Evolutionary conservation across 352 stramenopile genomes (phyloP).

Genomic region (Pythium brachiatum): DNA sequence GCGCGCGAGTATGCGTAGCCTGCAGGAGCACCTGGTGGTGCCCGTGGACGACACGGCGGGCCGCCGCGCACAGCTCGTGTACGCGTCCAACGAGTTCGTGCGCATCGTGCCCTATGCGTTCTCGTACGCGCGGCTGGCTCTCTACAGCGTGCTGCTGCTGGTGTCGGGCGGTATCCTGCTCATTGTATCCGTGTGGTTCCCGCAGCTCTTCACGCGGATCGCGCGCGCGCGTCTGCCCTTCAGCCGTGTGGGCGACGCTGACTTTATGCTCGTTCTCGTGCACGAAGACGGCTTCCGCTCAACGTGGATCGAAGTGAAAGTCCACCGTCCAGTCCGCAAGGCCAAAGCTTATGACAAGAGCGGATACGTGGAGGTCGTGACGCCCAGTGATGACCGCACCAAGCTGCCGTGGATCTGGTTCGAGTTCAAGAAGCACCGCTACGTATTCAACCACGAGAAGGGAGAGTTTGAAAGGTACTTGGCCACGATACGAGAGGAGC

Average conservation of each 20-base stretch:
- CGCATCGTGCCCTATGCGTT: slow-evolving; percentile 38
- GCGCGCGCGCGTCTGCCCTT: slow-evolving; percentile 31
- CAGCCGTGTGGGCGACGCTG: slow-evolving; percentile 31
- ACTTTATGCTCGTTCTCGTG: slow-evolving; percentile 47
- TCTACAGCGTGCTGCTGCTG: slow-evolving; percentile 40
- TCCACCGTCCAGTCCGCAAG: slow-evolving; percentile 19
- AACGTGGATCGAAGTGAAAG: slow-evolving; percentile 38
- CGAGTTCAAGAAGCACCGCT: slow-evolving; percentile 69
- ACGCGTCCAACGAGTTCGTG: slow-evolving; percentile 40
- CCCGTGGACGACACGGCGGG: slow-evolving; percentile 39
- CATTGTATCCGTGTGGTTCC: slow-evolving; percentile 55
- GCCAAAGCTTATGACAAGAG: background rate
- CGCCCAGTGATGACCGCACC: background rate
- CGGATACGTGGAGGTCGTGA: background rate
- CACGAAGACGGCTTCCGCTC: slow-evolving; percentile 34
- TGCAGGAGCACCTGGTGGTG: slow-evolving; percentile 47
- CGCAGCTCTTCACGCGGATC: slow-evolving; percentile 58
- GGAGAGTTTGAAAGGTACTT: slow-evolving; percentile 52
- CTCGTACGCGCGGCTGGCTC: slow-evolving; percentile 28
- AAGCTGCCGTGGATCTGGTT: slow-evolving; percentile 45
- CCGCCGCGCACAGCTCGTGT: slow-evolving; percentile 38
- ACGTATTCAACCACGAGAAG: slow-evolving; percentile 49
- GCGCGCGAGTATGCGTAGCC: slow-evolving; percentile 28
- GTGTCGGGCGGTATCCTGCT: slow-evolving; percentile 27
- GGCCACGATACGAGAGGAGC: slow-evolving; percentile 30